Evolutionary conservation across 352 stramenopile species (phyloP).

Genomic region (Pythium brassicae): DNA sequence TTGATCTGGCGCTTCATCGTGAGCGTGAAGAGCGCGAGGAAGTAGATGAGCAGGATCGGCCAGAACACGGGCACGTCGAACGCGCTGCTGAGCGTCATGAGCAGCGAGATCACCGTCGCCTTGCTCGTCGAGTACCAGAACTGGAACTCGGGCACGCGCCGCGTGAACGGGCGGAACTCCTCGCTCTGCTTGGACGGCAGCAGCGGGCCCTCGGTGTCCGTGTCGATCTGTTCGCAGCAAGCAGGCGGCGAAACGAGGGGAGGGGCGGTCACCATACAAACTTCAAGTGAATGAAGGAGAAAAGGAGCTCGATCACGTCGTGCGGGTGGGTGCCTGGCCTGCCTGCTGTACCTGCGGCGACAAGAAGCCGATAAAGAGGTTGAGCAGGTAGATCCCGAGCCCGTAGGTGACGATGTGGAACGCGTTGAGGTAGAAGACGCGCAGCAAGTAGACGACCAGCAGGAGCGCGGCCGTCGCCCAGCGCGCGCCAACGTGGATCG

Average conservation of each 20-base stretch:
- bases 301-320: too few species aligned
- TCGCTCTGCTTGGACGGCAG: slow-evolving; percentile 90
- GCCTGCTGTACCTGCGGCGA: slow-evolving; percentile 96
- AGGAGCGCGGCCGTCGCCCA: slow-evolving; percentile 89
- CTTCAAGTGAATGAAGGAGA: too few species aligned
- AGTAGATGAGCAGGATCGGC: slow-evolving; percentile 99
- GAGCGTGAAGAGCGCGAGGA: slow-evolving; percentile 97
- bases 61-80: slow-evolving; percentile 99
- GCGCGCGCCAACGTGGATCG: slow-evolving; percentile 92
- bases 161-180: slow-evolving; percentile 90
- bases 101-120: slow-evolving; percentile 88
- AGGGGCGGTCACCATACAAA: too few species aligned
- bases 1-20: slow-evolving; percentile 99
- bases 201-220: slow-evolving; percentile 83
- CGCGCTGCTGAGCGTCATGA: slow-evolving; percentile 98
- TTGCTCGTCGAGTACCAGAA: slow-evolving; percentile 95
- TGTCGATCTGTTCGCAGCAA: slow-evolving; percentile 51
- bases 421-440: slow-evolving; percentile 90
- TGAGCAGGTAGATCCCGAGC: slow-evolving; percentile 98
- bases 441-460: slow-evolving; percentile 90
- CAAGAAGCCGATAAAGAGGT: slow-evolving; percentile 99
- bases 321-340: too few species aligned
- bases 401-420: slow-evolving; percentile 99
- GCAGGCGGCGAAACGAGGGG: too few species aligned
- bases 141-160: slow-evolving; percentile 98